Base-by-base conservation (phyloP, 2,329 filamentous ascomycete genomes). In the Chlorencoelia australis region DNA sequence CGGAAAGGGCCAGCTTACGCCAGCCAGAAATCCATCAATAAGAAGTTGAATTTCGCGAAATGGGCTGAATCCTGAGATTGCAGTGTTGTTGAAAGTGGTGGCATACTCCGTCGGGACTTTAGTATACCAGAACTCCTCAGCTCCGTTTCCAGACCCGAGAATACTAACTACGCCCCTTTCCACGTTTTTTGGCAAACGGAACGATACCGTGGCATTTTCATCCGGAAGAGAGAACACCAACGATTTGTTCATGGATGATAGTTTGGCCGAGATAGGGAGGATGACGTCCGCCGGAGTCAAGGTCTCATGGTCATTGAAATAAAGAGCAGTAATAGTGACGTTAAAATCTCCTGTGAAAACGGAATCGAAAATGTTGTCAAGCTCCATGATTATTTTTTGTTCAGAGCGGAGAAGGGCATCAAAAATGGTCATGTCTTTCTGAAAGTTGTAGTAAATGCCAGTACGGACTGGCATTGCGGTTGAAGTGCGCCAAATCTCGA, bases 71-170 rank as follows among this genome's bases (percentile, higher is more conserved):
- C 79, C 82, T 14, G 71, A 71, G 0, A 83, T 62, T 11, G 38
- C 32, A 1, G 59, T 55, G 9, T 70, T 73, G 1, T 70, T 73
- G 1, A 86, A 87, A 2, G 69, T 67, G 18, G 65, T 44, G 2
- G 62, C 64, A 45, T 76, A 71, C 8, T 69, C 71, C 22, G 75
- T 68, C 1, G 79, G 71, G 1, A 85, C 75, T 51, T 88, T 87
- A 37, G 68, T 73, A 73, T 79, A 88, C 82, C 83, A 89, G 49
- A 87, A 88, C 55, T 89, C 83, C 59, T 89, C 83, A n/a, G 66
- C 61, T 1, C 68, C 68, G 54, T 89, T 83, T 1, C 81, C 83
- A 44, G 76, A 83, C 5, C 83, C 80, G 7, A 79, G 73, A 14
- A 89, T 68, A 1, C 79, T 76, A 36, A 88, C 71, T 6, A 86